phyloP scores from a whole-genome alignment of 257 asterid species.

The Eustoma russellianum region DNA sequence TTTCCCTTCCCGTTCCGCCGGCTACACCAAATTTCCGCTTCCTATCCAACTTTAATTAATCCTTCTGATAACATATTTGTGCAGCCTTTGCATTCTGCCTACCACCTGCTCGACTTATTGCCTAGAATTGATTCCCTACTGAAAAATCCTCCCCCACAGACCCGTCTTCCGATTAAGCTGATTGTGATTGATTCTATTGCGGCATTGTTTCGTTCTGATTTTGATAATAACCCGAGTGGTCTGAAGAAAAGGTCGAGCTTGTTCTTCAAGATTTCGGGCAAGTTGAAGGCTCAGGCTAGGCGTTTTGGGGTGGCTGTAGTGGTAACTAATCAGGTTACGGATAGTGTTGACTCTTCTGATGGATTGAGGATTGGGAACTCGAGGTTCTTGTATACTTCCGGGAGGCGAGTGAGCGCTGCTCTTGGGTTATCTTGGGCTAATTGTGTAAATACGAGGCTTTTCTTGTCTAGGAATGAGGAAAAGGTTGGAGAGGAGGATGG shows the following conservation, averaged over 20 bases:
- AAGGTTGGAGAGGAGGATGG: slow-evolving; percentile 24
- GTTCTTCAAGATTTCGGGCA: slow-evolving; percentile 68
- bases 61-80: slow-evolving; percentile 43
- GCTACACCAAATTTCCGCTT: slow-evolving; percentile 50
- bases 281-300: slow-evolving; percentile 45
- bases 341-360: slow-evolving; percentile 45
- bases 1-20: slow-evolving; percentile 80
- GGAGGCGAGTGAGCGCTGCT: slow-evolving; percentile 70
- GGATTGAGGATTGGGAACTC: slow-evolving; percentile 54
- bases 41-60: slow-evolving; percentile 27
- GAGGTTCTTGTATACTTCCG: slow-evolving; percentile 42
- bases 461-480: slow-evolving; percentile 62
- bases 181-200: slow-evolving; percentile 82
- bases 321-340: slow-evolving; percentile 78
- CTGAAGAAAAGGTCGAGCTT: slow-evolving; percentile 52
- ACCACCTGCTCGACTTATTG: slow-evolving; percentile 87
- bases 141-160: not conserved
- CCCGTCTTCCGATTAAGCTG: slow-evolving; percentile 37
- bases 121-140: slow-evolving; percentile 47
- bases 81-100: slow-evolving; percentile 57
- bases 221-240: slow-evolving; percentile 53
- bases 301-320: slow-evolving; percentile 72
- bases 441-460: slow-evolving; percentile 77
- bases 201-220: slow-evolving; percentile 75
- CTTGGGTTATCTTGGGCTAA: slow-evolving; percentile 92